phyloP scores from a whole-genome alignment of 306 rosid species.

The Quercus suber region DNA sequence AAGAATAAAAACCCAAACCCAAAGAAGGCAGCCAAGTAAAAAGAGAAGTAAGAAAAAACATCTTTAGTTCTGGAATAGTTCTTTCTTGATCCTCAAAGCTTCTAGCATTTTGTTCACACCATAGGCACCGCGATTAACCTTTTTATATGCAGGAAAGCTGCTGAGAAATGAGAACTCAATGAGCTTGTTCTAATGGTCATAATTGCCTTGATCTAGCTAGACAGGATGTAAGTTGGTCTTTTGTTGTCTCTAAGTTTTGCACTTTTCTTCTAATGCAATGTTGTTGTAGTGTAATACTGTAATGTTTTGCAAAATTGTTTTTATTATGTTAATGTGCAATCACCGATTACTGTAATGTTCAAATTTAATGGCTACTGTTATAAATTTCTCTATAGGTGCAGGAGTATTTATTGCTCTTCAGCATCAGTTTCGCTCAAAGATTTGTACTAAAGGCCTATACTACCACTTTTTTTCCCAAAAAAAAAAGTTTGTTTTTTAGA shows the following conservation, averaged over 20 bases:
- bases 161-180: constrained; percentile 82
- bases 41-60: too few species aligned
- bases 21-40: too few species aligned
- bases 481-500: too few species aligned
- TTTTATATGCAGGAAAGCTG: constrained; percentile 70
- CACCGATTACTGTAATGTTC: neutral
- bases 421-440: neutral
- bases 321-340: neutral
- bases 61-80: too few species aligned
- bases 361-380: neutral
- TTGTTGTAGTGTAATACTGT: neutral
- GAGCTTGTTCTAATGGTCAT: constrained; percentile 94
- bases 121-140: neutral
- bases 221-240: too few species aligned
- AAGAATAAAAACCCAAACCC: too few species aligned
- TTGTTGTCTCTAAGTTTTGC: too few species aligned
- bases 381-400: neutral
- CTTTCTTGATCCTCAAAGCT: neutral
- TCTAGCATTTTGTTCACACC: neutral
- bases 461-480: neutral
- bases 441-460: neutral
- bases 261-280: neutral
- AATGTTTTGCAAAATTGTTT: neutral
- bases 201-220: constrained; percentile 41
- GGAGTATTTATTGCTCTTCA: neutral